These are phyloP conservation scores for Tetradesmus lagerheimii DNA, from an alignment of 139 green algal species.

Conservation along the genomic window DNA sequence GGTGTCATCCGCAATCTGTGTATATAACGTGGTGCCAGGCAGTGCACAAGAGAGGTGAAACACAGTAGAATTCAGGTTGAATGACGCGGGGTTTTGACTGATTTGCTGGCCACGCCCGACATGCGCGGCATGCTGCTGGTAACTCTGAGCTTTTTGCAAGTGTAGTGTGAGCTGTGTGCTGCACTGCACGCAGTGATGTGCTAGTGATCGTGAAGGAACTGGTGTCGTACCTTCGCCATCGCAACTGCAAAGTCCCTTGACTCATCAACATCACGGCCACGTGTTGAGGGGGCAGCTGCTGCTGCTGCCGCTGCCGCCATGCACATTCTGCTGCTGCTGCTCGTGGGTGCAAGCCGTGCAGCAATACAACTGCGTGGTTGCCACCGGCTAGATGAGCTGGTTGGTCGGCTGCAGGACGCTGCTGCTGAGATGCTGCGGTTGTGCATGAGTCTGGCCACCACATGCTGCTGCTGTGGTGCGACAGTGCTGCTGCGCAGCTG, in stretches of 20 bases:
- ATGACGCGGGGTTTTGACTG: too few species aligned
- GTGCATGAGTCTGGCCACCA: neutral
- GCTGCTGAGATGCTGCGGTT: neutral
- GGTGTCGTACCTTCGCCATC: slow-evolving; percentile 46
- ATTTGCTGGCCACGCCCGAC: too few species aligned
- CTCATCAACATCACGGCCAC: neutral
- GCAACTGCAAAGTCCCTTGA: slow-evolving; percentile 53
- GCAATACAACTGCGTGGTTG: neutral
- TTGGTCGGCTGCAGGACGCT: neutral
- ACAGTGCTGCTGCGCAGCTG: slow-evolving; percentile 3
- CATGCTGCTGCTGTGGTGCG: neutral
- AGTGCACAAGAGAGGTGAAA: too few species aligned
- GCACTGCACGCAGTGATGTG: too few species aligned
- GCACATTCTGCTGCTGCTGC: neutral
- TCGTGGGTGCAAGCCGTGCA: neutral
- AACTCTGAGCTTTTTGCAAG: too few species aligned
- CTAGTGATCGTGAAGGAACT: neutral
- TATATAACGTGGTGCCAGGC: too few species aligned
- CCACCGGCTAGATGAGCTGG: too few species aligned
- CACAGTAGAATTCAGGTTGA: too few species aligned
- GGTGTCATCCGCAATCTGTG: slow-evolving; percentile 43
- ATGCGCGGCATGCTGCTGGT: too few species aligned
- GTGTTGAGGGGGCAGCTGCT: neutral
- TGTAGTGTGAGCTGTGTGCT: too few species aligned
- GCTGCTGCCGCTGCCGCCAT: neutral